Evolutionary conservation across 2,329 filamentous ascomycete species (phyloP).

Genomic region (Trematosphaeria pertusa): DNA sequence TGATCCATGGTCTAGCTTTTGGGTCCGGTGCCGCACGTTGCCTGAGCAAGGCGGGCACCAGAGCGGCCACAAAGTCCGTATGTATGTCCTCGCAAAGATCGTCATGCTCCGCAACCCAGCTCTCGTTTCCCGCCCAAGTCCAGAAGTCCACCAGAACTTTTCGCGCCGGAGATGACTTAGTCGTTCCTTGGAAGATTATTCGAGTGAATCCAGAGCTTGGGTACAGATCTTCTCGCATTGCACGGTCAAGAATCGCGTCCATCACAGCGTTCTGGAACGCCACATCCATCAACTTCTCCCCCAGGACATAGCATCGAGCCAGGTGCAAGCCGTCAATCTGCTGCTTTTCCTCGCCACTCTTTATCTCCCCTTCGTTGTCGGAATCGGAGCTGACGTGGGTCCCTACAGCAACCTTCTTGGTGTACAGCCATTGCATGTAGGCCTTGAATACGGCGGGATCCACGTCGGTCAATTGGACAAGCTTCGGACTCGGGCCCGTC

Average conservation of each 20-base stretch:
- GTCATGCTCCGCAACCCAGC: too few relatives aligned
- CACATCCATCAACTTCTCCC: constrained; percentile 13
- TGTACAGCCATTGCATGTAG: constrained; percentile 12
- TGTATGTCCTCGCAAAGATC: too few relatives aligned
- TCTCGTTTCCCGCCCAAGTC: too few relatives aligned
- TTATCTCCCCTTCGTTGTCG: neutral
- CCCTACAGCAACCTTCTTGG: neutral
- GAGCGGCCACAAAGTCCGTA: too few relatives aligned
- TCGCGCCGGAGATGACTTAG: neutral
- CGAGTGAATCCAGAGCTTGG: too few relatives aligned
- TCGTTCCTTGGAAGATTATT: neutral
- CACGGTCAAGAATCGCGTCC: neutral
- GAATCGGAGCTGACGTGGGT: too few relatives aligned
- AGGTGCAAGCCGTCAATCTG: too few relatives aligned
- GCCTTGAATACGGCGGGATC: constrained; percentile 2
- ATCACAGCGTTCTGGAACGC: constrained; percentile 10
- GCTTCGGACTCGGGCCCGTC: neutral
- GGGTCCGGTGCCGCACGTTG: neutral
- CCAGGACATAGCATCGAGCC: constrained; percentile 11
- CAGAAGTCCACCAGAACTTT: neutral
- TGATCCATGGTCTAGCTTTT: neutral
- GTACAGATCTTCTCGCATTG: too few relatives aligned
- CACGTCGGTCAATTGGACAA: constrained; percentile 2
- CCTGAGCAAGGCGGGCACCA: too few relatives aligned
- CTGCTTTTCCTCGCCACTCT: too few relatives aligned